A percentile compares a stretch with the other conserved stretches of the same genome.
phyloP scores from a whole-genome alignment of 345 rosid genomes.

The Eucalyptus coolabah region DNA sequence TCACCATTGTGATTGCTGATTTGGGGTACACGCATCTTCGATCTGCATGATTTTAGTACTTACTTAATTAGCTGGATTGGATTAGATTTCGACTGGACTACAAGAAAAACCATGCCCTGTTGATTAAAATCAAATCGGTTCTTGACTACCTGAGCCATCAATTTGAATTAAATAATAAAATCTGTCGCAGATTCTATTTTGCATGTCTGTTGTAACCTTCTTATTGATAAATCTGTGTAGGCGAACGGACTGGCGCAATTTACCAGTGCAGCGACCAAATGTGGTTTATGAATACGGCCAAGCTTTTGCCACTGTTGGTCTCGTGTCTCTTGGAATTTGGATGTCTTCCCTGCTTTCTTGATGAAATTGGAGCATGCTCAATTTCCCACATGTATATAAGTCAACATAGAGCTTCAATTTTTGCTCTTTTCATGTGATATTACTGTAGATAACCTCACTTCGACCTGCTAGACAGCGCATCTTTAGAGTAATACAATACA shows the following conservation, averaged over 20 bases:
- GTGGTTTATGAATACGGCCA: constrained; percentile 49
- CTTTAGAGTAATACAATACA: background rate
- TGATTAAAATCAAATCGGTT: background rate
- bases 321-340: constrained; percentile 78
- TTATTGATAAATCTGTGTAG: constrained; percentile 2
- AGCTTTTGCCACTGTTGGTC: constrained; percentile 65
- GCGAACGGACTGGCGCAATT: constrained; percentile 65
- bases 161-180: background rate
- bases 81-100: background rate
- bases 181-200: background rate
- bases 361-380: constrained; percentile 1
- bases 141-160: background rate
- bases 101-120: background rate
- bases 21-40: constrained; percentile 43
- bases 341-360: constrained; percentile 42
- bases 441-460: background rate
- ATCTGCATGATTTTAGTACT: background rate
- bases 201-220: background rate
- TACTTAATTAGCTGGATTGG: background rate
- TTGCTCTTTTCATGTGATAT: background rate
- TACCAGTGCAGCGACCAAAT: constrained; percentile 51
- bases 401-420: background rate
- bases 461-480: background rate
- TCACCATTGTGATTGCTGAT: constrained; percentile 74
- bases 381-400: constrained; percentile 5